Percentiles rank a stretch among this genome's conserved stretches.
These are phyloP conservation scores for Haplosporangium gracile DNA, from an alignment of 192 early-diverging fungal genomes.

Conservation along the genomic window DNA sequence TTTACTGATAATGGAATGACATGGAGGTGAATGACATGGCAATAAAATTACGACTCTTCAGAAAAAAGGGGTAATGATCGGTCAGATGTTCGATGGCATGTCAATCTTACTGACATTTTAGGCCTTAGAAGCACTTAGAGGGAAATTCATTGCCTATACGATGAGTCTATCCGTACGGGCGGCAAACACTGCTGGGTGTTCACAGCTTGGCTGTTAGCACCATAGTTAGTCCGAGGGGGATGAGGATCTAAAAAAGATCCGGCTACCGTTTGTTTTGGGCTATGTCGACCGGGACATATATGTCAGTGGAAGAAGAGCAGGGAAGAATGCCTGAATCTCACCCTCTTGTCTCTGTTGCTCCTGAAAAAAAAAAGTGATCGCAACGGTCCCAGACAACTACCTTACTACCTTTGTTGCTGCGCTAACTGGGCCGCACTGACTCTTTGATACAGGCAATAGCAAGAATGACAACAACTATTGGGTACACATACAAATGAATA, in stretches of 20 bases:
- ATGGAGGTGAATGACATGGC: too few species aligned
- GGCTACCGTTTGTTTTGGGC: not conserved
- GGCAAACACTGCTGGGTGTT: not conserved
- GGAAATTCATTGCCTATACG: not conserved
- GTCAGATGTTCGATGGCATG: not conserved
- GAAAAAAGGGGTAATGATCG: not conserved
- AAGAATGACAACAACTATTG: constrained; percentile 3
- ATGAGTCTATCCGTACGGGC: not conserved
- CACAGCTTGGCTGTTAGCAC: not conserved
- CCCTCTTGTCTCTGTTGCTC: not conserved
- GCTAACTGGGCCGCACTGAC: not conserved
- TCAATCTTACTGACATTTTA: not conserved
- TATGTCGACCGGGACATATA: not conserved
- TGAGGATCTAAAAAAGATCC: not conserved
- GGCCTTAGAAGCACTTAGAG: not conserved
- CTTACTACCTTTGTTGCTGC: not conserved
- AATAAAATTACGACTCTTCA: not conserved
- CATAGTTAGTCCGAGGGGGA: not conserved
- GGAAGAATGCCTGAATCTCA: not conserved
- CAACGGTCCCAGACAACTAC: not conserved
- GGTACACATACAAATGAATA: not conserved
- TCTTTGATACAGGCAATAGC: not conserved
- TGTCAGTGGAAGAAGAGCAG: not conserved
- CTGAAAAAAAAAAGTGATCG: not conserved
- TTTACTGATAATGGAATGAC: too few species aligned